phyloP scores from a whole-genome alignment of 768 basidiomycete species.

The Tulasnella sp. region DNA sequence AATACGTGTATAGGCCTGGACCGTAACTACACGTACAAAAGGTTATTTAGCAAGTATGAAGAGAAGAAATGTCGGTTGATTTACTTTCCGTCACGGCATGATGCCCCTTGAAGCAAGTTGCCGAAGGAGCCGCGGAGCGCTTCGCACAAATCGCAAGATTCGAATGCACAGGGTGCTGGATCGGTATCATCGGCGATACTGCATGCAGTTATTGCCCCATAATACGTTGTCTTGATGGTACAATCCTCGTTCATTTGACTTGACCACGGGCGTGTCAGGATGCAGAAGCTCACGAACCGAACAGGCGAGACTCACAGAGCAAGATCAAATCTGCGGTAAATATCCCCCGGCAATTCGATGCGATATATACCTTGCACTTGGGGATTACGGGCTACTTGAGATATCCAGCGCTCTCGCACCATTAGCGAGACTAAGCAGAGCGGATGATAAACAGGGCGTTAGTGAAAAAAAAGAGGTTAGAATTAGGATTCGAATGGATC shows the following conservation, averaged over 20 bases:
- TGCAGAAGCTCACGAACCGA: not conserved
- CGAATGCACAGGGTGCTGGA: not conserved
- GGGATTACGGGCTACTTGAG: not conserved
- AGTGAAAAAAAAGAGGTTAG: not conserved
- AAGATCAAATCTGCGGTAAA: not conserved
- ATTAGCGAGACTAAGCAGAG: not conserved
- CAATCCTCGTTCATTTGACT: not conserved
- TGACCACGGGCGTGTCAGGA: not conserved
- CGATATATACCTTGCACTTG: not conserved
- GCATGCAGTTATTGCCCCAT: not conserved
- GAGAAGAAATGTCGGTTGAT: not conserved
- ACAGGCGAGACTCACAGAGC: not conserved
- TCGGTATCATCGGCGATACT: not conserved
- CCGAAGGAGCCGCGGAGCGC: not conserved
- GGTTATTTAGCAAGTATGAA: not conserved
- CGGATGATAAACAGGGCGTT: not conserved
- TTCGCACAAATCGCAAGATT: not conserved
- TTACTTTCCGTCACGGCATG: not conserved
- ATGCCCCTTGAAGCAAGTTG: not conserved
- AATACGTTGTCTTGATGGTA: not conserved
- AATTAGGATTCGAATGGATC: not conserved
- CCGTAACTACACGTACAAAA: not conserved
- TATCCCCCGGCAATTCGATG: not conserved
- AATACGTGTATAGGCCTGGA: not conserved
- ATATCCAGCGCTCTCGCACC: not conserved